Evolutionary conservation across 2,329 filamentous ascomycete genomes (phyloP).

Genomic region (Aspergillus clavatus): DNA sequence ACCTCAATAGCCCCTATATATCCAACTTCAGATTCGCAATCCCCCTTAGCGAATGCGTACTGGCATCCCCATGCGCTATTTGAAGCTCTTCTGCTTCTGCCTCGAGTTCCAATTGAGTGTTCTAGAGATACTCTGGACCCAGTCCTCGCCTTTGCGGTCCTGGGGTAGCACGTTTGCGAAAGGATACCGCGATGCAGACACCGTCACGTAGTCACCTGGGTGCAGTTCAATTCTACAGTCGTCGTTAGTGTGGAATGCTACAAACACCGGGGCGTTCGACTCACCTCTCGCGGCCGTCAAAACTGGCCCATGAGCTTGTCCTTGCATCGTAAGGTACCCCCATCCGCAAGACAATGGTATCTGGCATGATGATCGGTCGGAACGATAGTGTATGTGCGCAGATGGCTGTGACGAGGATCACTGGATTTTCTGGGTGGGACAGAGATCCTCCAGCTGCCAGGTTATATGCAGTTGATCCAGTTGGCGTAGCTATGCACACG

Average conservation of each 20-base stretch:
- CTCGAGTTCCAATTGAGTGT: constrained; percentile 50
- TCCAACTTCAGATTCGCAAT: neutral
- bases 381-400: constrained; percentile 94
- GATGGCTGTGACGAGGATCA: constrained; percentile 90
- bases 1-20: neutral
- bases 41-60: neutral
- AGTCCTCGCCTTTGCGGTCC: constrained; percentile 43
- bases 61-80: constrained; percentile 5
- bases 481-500: constrained; percentile 88
- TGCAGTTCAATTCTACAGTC: constrained; percentile 41
- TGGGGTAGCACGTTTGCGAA: constrained; percentile 48
- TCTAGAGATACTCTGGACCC: constrained; percentile 48
- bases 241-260: constrained; percentile 9
- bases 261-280: constrained; percentile 5
- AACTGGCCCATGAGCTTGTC: constrained; percentile 92
- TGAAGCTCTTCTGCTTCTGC: constrained; percentile 42
- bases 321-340: constrained; percentile 93
- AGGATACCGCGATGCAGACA: constrained; percentile 49
- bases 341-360: constrained; percentile 87
- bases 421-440: constrained; percentile 92
- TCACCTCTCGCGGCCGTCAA: constrained; percentile 81
- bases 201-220: constrained; percentile 49
- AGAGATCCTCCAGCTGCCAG: constrained; percentile 91
- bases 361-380: constrained; percentile 90
- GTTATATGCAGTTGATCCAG: constrained; percentile 92